Evolutionary conservation across 140 eudicot species (phyloP), one percentile per base, ranked within the genome.

Genomic region (Bidens hawaiensis): DNA sequence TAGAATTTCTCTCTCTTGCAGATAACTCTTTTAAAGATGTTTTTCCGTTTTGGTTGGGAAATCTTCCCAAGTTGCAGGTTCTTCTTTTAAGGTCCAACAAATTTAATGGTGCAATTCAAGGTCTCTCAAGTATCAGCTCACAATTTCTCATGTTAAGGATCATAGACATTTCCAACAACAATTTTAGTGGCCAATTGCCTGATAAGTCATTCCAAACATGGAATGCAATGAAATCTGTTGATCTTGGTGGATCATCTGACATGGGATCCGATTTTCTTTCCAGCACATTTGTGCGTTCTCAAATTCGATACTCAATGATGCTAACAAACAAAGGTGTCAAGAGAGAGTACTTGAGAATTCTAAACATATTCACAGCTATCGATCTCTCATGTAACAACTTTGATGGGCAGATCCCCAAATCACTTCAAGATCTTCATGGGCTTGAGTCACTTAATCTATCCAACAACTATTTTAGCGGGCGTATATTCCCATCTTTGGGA

Each of bases 371-470:
- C 9, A 1, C 1, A 5, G 40, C 40, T 5, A 12, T 33, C 9
- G 40, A 33, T 33, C 40, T 33, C 40, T 33, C 40, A 5, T 0
- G 40, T 33, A 2, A 33, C 40, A 33, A 0, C 11, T 33, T 33
- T 33, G 9, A 12, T 0, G 40, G 53, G 14, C 3, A 8, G 53
- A 47, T 47, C 21, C 26, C 53, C 18, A n/a, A 17, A 18, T 49
- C 56, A 5, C 6, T 74, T 21, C 51, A 64, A 40, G 21, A 14
- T 14, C 65, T 74, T 0, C 22, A 24, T 17, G 53, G 71, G 10
- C 77, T 79, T 58, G 72, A 42, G 31, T 61, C 36, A 52, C 85
- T 79, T 15, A 67, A 79, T 65, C 72, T 79, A 26, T 79, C 85
- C 8, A 59, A 75, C 41, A 79, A 79, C 38, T 50, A 58, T 30